Evolutionary conservation across 129 eudicot species (phyloP).

Genomic region (Saussurea involucrata): DNA sequence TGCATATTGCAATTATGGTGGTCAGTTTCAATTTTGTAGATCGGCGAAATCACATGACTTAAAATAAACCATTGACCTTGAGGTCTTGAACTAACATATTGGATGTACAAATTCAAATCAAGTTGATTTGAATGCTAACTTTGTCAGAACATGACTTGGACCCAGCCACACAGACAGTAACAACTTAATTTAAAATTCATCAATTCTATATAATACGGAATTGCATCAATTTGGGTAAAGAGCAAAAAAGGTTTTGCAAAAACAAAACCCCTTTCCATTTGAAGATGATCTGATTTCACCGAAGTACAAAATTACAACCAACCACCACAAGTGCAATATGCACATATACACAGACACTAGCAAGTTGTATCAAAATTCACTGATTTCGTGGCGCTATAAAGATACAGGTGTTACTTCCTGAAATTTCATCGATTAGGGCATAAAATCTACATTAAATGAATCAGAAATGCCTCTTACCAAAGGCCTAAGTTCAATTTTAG

Average conservation of each 20-base stretch:
- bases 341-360: not conserved
- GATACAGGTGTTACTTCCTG: not conserved
- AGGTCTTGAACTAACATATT: slow-evolving; percentile 8
- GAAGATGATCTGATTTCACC: not conserved
- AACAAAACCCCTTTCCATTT: slow-evolving; percentile 3
- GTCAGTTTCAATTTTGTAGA: too few relatives aligned
- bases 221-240: not conserved
- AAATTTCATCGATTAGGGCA: slow-evolving; percentile 8
- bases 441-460: not conserved
- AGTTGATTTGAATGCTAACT: not conserved
- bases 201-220: not conserved
- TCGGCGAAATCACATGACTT: too few relatives aligned
- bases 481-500: not conserved
- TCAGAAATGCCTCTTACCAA: not conserved
- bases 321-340: not conserved
- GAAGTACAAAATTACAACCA: not conserved
- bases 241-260: not conserved
- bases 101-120: not conserved
- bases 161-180: not conserved
- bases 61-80: not conserved
- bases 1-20: too few relatives aligned
- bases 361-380: not conserved
- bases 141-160: not conserved
- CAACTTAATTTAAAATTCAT: not conserved
- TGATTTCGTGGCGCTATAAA: not conserved